A percentile compares a stretch with the other conserved stretches of the same genome.
These are phyloP conservation scores for Persicaria maculosa DNA, from an alignment of 148 eudicot genomes.

Conservation along the genomic window DNA sequence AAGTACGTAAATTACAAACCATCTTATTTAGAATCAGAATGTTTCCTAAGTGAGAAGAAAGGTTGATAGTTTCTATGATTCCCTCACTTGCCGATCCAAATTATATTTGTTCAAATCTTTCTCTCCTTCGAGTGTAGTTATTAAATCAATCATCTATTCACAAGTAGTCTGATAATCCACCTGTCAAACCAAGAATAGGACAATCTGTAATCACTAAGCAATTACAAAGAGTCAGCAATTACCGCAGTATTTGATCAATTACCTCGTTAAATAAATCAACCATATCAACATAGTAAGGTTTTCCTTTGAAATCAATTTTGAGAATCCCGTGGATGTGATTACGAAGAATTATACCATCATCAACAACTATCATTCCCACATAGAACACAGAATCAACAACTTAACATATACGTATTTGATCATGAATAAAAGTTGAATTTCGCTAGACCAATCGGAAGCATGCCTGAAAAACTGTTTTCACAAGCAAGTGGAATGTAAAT, in stretches of 20 bases:
- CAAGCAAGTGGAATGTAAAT: slow-evolving; percentile 43
- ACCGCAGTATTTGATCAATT: slow-evolving; percentile 6
- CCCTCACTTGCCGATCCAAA: slow-evolving; percentile 53
- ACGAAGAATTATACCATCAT: slow-evolving; percentile 83
- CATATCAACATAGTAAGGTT: slow-evolving; percentile 80
- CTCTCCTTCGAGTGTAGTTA: slow-evolving; percentile 84
- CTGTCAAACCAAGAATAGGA: slow-evolving; percentile 22
- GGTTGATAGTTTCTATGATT: background rate
- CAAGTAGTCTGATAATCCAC: slow-evolving; percentile 91
- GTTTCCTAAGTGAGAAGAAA: background rate
- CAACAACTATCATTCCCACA: slow-evolving; percentile 93
- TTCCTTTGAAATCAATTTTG: slow-evolving; percentile 71
- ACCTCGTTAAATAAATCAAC: slow-evolving; percentile 96
- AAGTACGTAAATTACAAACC: background rate
- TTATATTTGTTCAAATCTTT: slow-evolving; percentile 84
- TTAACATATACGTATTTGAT: background rate
- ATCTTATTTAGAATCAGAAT: background rate
- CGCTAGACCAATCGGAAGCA: slow-evolving; percentile 6
- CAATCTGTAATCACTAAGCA: background rate
- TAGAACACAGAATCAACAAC: slow-evolving; percentile 14
- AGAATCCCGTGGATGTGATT: slow-evolving; percentile 85
- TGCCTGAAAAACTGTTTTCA: slow-evolving; percentile 64
- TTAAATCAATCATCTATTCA: slow-evolving; percentile 97
- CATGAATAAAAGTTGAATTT: background rate
- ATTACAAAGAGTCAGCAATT: background rate